Conservation (phyloP, 2,329 filamentous ascomycete species). For the Sporothrix curviconia region DNA sequence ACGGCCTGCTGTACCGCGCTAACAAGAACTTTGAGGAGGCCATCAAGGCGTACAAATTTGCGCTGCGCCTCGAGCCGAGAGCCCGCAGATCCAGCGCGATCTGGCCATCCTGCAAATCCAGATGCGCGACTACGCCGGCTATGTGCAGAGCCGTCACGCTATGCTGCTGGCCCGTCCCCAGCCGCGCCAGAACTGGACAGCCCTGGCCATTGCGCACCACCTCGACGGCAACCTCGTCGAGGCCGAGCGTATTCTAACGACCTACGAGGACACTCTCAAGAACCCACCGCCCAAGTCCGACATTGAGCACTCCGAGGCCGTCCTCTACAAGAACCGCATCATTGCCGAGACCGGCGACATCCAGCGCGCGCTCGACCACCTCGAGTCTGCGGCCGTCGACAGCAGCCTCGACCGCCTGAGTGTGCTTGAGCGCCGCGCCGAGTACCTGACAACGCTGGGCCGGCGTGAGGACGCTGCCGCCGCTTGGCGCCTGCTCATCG, state of each 20-base stretch:
- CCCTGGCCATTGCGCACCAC: slow-evolving; percentile 89
- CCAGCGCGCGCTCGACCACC: slow-evolving; percentile 76
- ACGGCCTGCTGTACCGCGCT: slow-evolving; percentile 85
- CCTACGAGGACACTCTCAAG: slow-evolving; percentile 91
- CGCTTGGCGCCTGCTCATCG: slow-evolving; percentile 73
- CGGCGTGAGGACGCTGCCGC: slow-evolving; percentile 72
- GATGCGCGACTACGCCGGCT: slow-evolving; percentile 92
- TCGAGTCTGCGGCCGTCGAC: slow-evolving; percentile 70
- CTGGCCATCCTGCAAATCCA: slow-evolving; percentile 89
- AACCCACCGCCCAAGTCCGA: slow-evolving; percentile 68
- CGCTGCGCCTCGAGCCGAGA: slow-evolving; percentile 86
- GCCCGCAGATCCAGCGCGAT: slow-evolving; percentile 87
- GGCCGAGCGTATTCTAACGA: slow-evolving; percentile 84
- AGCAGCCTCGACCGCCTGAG: slow-evolving; percentile 75
- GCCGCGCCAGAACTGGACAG: slow-evolving; percentile 91
- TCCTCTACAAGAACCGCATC: slow-evolving; percentile 90
- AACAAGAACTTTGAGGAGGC: slow-evolving; percentile 98
- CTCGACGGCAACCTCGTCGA: slow-evolving; percentile 76
- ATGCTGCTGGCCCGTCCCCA: slow-evolving; percentile 83
- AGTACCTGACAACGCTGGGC: slow-evolving; percentile 73
- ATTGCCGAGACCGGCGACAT: slow-evolving; percentile 85
- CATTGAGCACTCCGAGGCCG: slow-evolving; percentile 86
- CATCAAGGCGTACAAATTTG: slow-evolving; percentile 98
- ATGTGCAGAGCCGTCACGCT: slow-evolving; percentile 77
- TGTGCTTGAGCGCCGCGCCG: slow-evolving; percentile 76